Conservation (phyloP, 1,284 basidiomycete genomes). For the Rhodotorula sp. region DNA sequence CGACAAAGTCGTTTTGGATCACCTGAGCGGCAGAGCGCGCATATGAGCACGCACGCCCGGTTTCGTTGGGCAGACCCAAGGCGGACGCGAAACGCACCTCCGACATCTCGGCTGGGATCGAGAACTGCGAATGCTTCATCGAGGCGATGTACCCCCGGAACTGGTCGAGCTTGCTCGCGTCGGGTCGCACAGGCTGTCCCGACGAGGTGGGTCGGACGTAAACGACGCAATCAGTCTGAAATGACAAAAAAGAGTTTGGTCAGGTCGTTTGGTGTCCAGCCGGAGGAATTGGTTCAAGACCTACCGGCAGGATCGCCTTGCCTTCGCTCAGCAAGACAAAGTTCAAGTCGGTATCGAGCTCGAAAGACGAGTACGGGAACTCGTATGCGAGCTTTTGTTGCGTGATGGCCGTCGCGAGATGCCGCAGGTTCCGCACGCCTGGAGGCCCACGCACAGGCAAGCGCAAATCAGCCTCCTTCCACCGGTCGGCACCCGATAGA, state of each 20-base stretch:
- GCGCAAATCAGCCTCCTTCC: not conserved
- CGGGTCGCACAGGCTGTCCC: not conserved
- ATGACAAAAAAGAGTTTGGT: not conserved
- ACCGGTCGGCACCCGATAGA: too few relatives aligned
- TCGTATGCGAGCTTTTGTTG: conserved; percentile 70
- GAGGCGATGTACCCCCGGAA: conserved; percentile 39
- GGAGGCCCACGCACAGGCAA: not conserved
- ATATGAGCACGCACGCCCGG: not conserved
- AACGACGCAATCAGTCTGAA: conserved; percentile 42
- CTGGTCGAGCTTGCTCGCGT: conserved; percentile 21
- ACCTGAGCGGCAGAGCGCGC: conserved; percentile 53
- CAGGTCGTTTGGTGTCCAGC: not conserved
- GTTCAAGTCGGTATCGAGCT: conserved; percentile 70
- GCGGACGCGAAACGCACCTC: conserved; percentile 19
- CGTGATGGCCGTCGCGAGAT: conserved; percentile 66
- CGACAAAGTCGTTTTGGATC: conserved; percentile 72
- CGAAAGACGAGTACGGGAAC: conserved; percentile 73
- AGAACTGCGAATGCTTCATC: conserved; percentile 24
- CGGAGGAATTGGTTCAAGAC: conserved; percentile 26
- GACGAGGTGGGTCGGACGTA: conserved; percentile 33
- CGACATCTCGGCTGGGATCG: conserved; percentile 38
- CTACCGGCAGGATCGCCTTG: conserved; percentile 51
- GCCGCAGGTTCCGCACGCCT: conserved; percentile 68
- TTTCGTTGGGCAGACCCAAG: too few relatives aligned
- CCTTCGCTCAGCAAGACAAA: conserved; percentile 67